phyloP scores from a whole-genome alignment of 768 basidiomycete genomes.

The Cubamyces lactineus region DNA sequence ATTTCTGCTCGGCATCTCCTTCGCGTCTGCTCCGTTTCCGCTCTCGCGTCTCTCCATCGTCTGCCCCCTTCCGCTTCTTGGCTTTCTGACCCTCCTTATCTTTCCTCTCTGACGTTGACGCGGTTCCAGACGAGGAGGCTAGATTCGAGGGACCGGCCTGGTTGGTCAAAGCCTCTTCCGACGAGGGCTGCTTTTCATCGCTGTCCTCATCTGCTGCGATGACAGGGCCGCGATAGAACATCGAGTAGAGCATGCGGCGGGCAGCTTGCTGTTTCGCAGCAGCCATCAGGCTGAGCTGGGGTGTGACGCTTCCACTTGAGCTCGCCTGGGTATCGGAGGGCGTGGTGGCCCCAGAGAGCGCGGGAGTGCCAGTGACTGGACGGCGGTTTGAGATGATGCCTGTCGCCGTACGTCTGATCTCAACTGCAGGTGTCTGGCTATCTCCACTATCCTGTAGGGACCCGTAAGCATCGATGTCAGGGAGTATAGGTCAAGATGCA shows the following conservation, averaged over 20 bases:
- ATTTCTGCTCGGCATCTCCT: slow-evolving; percentile 13
- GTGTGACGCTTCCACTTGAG: slow-evolving; percentile 26
- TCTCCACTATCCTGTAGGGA: slow-evolving; percentile 26
- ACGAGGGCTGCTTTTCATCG: neutral
- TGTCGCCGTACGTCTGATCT: slow-evolving; percentile 64
- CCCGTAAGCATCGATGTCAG: slow-evolving; percentile 23
- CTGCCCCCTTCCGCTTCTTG: slow-evolving; percentile 19
- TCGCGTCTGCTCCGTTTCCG: slow-evolving; percentile 20
- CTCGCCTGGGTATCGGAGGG: slow-evolving; percentile 46
- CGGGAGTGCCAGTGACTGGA: slow-evolving; percentile 54
- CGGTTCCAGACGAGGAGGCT: neutral
- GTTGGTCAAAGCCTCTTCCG: neutral
- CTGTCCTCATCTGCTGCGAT: slow-evolving; percentile 46
- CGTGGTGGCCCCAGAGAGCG: slow-evolving; percentile 41
- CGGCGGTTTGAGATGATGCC: slow-evolving; percentile 77
- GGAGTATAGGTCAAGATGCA: neutral
- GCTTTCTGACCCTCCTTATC: neutral
- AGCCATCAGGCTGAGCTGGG: slow-evolving; percentile 56
- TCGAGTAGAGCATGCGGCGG: slow-evolving; percentile 70
- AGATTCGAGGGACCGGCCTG: neutral
- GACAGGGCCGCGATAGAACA: slow-evolving; percentile 80
- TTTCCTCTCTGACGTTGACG: neutral
- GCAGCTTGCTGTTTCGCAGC: slow-evolving; percentile 81
- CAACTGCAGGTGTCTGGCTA: slow-evolving; percentile 6
- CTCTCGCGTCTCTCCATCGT: slow-evolving; percentile 15